A percentile compares a stretch with the other conserved stretches of the same genome.
These are phyloP conservation scores for Silybum marianum DNA, from an alignment of 129 eudicot species.

Conservation along the genomic window DNA sequence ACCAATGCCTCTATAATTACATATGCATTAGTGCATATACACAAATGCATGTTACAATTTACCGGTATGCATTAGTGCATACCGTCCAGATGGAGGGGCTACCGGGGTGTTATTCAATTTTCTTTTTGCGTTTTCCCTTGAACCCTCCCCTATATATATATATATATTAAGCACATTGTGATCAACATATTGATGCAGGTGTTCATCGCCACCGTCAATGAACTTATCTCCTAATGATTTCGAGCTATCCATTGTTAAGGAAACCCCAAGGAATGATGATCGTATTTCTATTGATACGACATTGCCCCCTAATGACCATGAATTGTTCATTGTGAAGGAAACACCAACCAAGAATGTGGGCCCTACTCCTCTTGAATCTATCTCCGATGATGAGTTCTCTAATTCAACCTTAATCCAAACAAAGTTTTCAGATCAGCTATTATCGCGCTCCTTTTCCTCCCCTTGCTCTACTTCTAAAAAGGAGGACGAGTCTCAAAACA, in stretches of 20 bases:
- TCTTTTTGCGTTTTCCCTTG: too few species aligned
- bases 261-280: conserved; percentile 55
- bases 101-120: too few species aligned
- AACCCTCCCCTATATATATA: not conserved
- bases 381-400: conserved; percentile 46
- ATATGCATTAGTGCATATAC: too few species aligned
- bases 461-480: conserved; percentile 37
- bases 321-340: conserved; percentile 55
- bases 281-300: conserved; percentile 5
- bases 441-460: conserved; percentile 28
- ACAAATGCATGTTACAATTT: too few species aligned
- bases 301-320: conserved; percentile 19
- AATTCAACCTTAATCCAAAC: conserved; percentile 46
- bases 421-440: conserved; percentile 36
- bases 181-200: conserved; percentile 49
- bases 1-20: too few species aligned
- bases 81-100: too few species aligned
- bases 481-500: conserved; percentile 30
- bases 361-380: conserved; percentile 34
- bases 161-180: conserved; percentile 5
- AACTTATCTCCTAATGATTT: conserved; percentile 37
- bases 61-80: too few species aligned
- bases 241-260: conserved; percentile 60
- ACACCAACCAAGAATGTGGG: conserved; percentile 38
- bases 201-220: conserved; percentile 32